Percentiles rank a stretch among this genome's conserved stretches.
These are phyloP conservation scores for Myrica gale DNA, from an alignment of 306 rosid genomes.

Conservation along the genomic window DNA sequence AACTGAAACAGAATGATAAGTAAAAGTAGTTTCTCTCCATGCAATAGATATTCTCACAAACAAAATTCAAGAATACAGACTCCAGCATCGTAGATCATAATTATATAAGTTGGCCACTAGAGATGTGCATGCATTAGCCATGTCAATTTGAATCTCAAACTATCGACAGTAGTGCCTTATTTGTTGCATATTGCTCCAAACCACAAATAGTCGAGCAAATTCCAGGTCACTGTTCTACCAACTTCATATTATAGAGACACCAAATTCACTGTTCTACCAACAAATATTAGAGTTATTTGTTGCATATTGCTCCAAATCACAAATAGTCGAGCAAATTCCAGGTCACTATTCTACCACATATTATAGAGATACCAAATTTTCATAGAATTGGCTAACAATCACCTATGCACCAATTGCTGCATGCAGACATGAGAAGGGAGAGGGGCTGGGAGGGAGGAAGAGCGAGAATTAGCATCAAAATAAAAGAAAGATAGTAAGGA, in stretches of 20 bases:
- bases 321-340: not conserved
- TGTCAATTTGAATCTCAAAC: not conserved
- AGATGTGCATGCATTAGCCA: not conserved
- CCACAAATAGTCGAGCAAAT: not conserved
- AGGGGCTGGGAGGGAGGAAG: not conserved
- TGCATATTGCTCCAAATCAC: not conserved
- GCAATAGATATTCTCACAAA: not conserved
- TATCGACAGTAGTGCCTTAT: not conserved
- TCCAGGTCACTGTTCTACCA: not conserved
- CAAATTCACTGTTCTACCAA: no score
- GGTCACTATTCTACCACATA: not conserved
- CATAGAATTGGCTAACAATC: not conserved
- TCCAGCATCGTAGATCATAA: not conserved
- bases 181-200: not conserved
- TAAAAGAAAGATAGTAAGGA: slow-evolving; percentile 20
- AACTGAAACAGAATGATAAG: not conserved
- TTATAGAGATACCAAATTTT: not conserved
- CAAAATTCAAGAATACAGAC: not conserved
- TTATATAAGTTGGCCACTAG: not conserved
- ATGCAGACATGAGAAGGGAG: not conserved
- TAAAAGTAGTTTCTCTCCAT: not conserved
- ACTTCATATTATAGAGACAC: not conserved
- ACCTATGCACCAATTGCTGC: not conserved
- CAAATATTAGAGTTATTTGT: not conserved
- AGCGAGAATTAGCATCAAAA: not conserved